Evolutionary conservation across 768 basidiomycete species (phyloP).

Genomic region (Myochromella boudieri): DNA sequence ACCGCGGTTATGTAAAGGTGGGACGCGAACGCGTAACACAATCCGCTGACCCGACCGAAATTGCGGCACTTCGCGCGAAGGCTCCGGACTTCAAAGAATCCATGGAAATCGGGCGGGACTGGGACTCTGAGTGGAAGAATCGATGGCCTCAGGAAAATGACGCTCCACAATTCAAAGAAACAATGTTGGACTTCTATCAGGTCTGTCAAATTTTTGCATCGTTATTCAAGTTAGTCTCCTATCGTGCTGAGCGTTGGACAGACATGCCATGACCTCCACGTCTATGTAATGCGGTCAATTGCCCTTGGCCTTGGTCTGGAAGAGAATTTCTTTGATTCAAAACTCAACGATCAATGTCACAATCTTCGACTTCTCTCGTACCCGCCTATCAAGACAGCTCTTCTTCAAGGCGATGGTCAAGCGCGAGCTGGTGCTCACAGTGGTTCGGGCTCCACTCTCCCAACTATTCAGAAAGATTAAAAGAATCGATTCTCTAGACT

Average conservation of each 20-base stretch:
- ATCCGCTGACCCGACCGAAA: conserved; percentile 67
- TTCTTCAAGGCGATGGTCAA: conserved; percentile 64
- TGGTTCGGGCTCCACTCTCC: conserved; percentile 40
- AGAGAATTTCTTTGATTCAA: conserved; percentile 74
- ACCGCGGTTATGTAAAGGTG: conserved; percentile 79
- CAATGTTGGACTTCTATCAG: conserved; percentile 77
- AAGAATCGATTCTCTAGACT: conserved; percentile 46
- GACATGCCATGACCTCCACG: conserved; percentile 77
- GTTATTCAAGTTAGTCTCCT: background rate
- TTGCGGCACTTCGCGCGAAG: conserved; percentile 67
- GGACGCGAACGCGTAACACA: conserved; percentile 85
- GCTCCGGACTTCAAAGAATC: conserved; percentile 83
- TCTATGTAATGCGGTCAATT: conserved; percentile 79
- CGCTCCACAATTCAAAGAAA: conserved; percentile 65
- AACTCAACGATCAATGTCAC: conserved; percentile 75
- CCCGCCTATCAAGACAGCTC: conserved; percentile 64
- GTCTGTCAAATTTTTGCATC: conserved; percentile 26
- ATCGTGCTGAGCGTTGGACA: conserved; percentile 26
- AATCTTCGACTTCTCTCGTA: conserved; percentile 82
- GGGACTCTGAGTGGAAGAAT: conserved; percentile 77
- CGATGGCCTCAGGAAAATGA: conserved; percentile 71
- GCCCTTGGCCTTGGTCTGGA: conserved; percentile 76
- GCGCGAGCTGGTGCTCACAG: conserved; percentile 84
- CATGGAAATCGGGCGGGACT: conserved; percentile 89
- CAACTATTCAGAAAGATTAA: too few relatives aligned